Evolutionary conservation across 768 basidiomycete genomes (phyloP).

Genomic region (Coprinopsis marcescibilis): DNA sequence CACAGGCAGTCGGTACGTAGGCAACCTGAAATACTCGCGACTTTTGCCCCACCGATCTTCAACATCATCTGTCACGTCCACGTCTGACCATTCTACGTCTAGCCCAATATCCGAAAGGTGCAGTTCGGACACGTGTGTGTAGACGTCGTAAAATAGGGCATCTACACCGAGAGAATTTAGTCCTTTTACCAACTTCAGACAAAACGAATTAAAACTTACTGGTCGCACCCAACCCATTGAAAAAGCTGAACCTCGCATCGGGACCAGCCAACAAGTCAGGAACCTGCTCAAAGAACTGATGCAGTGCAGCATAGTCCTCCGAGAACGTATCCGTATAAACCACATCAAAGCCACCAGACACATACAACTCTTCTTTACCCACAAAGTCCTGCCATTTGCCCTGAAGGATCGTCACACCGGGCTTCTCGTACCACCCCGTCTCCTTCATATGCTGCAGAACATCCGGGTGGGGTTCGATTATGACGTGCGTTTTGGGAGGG

Average conservation of each 20-base stretch:
- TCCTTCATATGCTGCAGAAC: constrained; percentile 78
- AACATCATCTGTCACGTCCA: constrained; percentile 55
- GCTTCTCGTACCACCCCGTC: constrained; percentile 72
- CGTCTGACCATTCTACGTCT: constrained; percentile 75
- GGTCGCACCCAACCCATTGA: constrained; percentile 95
- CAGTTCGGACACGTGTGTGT: constrained; percentile 76
- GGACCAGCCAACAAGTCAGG: constrained; percentile 71
- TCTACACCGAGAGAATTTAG: constrained; percentile 46
- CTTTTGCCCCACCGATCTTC: constrained; percentile 72
- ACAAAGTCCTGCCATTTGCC: constrained; percentile 94
- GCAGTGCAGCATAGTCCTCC: constrained; percentile 78
- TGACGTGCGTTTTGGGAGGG: constrained; percentile 70
- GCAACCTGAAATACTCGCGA: constrained; percentile 70
- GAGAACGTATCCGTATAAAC: constrained; percentile 94
- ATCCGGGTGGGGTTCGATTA: constrained; percentile 92
- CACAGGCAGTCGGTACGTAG: constrained; percentile 68
- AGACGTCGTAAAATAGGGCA: constrained; percentile 86
- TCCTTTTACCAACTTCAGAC: background rate
- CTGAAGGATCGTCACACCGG: constrained; percentile 74
- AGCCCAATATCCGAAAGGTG: constrained; percentile 81
- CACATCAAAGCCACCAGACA: constrained; percentile 74
- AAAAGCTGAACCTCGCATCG: constrained; percentile 87
- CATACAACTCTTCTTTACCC: constrained; percentile 49
- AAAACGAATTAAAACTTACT: constrained; percentile 42
- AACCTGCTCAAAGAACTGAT: constrained; percentile 73